Base-by-base conservation (phyloP, 192 early-diverging fungal genomes). In the Backusella macrospora region DNA sequence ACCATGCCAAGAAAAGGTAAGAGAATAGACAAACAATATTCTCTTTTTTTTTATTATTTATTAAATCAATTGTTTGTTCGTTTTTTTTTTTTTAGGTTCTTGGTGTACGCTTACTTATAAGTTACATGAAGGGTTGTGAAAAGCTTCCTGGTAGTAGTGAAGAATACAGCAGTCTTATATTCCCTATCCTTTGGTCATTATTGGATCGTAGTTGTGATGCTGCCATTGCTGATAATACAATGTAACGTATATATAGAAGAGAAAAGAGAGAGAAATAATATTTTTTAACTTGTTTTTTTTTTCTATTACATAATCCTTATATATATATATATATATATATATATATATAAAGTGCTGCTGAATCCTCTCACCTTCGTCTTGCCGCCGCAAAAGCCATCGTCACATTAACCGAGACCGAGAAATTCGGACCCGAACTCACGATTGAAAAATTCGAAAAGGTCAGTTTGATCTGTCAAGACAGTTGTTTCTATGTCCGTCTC, bases 401-500 rank as follows among this genome's bases (percentile, higher is more conserved):
- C 26, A 87, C 91, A 76, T 80, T 96, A 2, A 87, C 91, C 7
- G 73, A 73, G 14, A 67, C 71, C 8, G 66, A 80, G 4, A 75
- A 77, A 12, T 91, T 90, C 71, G 85, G 86, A 18, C 68, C 77
- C 37, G 68, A 87, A 66, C 77, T 95, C 7, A 78, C 85, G 6
- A 79, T 86, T 0, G 37, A 77, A 0, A 87, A 95, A 38, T 81
- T 89, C 64, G 76, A 84, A 68, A 82, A 81, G 16, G 70, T 97
- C 39, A 85, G 86, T n/a, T 78, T 92, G 40, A 80, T 87, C 8
- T 78, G 89, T 38, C 92, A 93, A 70, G 94, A 96, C 77, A 82
- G 92, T 6, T 89, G 91, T 73, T 96, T 85, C 73, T 85, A 94
- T 73, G 94, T 96, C 39, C 92, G 97, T 6, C 84, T 88, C 40